A percentile compares a stretch with the other conserved stretches of the same genome.
phyloP scores from a whole-genome alignment of 108 stramenopile species.

The Cylindrotheca fusiformis region DNA sequence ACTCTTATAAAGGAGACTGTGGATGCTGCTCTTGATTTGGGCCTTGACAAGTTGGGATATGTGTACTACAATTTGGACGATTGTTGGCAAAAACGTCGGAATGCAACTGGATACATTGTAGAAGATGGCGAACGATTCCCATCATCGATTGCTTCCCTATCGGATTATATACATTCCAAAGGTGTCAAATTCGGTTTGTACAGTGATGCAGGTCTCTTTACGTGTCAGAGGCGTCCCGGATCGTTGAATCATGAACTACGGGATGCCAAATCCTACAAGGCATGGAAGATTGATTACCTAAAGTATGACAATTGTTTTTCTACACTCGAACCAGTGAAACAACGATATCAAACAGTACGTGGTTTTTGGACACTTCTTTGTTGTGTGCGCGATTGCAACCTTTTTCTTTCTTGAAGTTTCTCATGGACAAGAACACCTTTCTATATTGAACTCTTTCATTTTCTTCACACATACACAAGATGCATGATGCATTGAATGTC shows the following conservation, averaged over 20 bases:
- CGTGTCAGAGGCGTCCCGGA: constrained; percentile 54
- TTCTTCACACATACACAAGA: constrained; percentile 3
- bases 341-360: constrained; percentile 1
- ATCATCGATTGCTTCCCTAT: constrained; percentile 38
- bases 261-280: constrained; percentile 48
- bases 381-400: too few species aligned
- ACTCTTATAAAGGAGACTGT: constrained; percentile 25
- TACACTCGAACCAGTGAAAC: constrained; percentile 1
- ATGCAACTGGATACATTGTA: constrained; percentile 26
- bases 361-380: too few species aligned
- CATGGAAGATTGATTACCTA: constrained; percentile 54
- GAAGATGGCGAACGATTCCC: constrained; percentile 46
- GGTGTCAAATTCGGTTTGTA: constrained; percentile 69
- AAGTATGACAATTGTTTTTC: constrained; percentile 64
- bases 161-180: constrained; percentile 41
- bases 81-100: constrained; percentile 48
- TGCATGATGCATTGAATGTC: constrained; percentile 54
- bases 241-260: constrained; percentile 36
- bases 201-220: constrained; percentile 35
- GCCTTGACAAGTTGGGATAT: constrained; percentile 43
- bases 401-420: too few species aligned
- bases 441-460: not conserved
- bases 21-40: constrained; percentile 13
- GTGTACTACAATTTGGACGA: constrained; percentile 57
- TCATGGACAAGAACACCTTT: not conserved